Percentiles rank a stretch among this genome's conserved stretches.
Evolutionary conservation across 2,329 filamentous ascomycete species (phyloP).

Genomic region (Ophiosphaerella narmari): DNA sequence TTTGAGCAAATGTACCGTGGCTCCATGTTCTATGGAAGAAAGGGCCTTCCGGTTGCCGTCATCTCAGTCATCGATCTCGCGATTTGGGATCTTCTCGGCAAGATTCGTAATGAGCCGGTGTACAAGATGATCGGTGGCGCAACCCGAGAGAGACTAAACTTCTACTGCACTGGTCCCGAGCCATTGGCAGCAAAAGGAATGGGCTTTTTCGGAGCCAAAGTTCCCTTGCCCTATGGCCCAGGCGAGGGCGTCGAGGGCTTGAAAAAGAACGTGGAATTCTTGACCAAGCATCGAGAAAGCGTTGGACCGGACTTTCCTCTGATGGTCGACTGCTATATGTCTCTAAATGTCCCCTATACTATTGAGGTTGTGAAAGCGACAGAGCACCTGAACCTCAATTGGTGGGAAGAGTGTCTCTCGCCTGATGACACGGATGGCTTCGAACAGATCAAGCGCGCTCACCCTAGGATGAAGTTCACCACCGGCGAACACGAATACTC

Average conservation of each 20-base stretch:
- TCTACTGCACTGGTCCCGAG: constrained; percentile 93
- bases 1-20: constrained; percentile 97
- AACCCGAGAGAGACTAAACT: constrained; percentile 80
- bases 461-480: constrained; percentile 90
- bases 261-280: constrained; percentile 86
- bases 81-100: constrained; percentile 89
- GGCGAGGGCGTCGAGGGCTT: constrained; percentile 83
- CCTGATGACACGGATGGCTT: constrained; percentile 94
- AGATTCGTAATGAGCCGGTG: constrained; percentile 88
- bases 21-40: constrained; percentile 96
- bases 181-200: constrained; percentile 78
- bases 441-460: constrained; percentile 84
- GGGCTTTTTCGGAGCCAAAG: constrained; percentile 91
- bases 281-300: constrained; percentile 79
- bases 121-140: constrained; percentile 93
- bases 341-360: constrained; percentile 87
- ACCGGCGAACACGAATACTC: constrained; percentile 97
- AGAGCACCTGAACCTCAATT: constrained; percentile 85
- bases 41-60: constrained; percentile 85
- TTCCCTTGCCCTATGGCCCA: constrained; percentile 85
- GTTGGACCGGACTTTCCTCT: constrained; percentile 90
- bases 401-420: constrained; percentile 94
- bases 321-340: constrained; percentile 98
- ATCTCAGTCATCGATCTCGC: constrained; percentile 95
- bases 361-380: constrained; percentile 87